Evolutionary conservation across 768 basidiomycete genomes (phyloP).

Genomic region (Boletus rubescentipes): DNA sequence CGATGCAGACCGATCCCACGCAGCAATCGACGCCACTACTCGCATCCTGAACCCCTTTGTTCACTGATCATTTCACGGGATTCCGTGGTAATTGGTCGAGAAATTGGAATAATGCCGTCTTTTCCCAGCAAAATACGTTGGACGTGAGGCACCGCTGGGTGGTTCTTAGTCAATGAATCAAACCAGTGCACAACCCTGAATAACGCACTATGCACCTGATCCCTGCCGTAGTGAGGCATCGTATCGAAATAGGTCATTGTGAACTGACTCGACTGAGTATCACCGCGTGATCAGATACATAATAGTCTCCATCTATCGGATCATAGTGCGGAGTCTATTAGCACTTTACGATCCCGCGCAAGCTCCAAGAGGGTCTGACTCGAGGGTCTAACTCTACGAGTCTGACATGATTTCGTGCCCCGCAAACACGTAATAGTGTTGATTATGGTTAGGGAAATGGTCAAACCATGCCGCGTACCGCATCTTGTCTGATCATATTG

Average conservation of each 20-base stretch:
- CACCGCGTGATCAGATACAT: conserved; percentile 3
- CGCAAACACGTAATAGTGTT: conserved; percentile 26
- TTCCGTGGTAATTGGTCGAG: conserved; percentile 46
- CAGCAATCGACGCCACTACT: conserved; percentile 51
- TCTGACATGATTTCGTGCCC: conserved; percentile 64
- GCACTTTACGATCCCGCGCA: conserved; percentile 50
- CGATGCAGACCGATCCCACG: conserved; percentile 48
- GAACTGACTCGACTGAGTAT: background rate
- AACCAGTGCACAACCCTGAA: too few relatives aligned
- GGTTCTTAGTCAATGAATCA: conserved; percentile 35
- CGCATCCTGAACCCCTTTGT: conserved; percentile 49
- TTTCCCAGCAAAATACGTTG: conserved; percentile 44
- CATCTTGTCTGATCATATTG: too few relatives aligned
- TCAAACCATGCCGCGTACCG: conserved; percentile 15
- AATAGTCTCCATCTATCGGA: conserved; percentile 5
- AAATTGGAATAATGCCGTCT: conserved; percentile 61
- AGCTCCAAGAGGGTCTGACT: conserved; percentile 38
- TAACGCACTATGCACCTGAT: conserved; percentile 27
- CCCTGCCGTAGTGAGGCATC: conserved; percentile 42
- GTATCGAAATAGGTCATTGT: conserved; percentile 43
- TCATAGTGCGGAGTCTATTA: conserved; percentile 46
- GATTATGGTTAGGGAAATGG: too few relatives aligned
- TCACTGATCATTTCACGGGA: conserved; percentile 39
- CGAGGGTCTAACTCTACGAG: conserved; percentile 53
- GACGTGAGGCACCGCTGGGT: conserved; percentile 51